Evolutionary conservation across 768 basidiomycete species (phyloP).

Genomic region (Dacryopinax spathularia): DNA sequence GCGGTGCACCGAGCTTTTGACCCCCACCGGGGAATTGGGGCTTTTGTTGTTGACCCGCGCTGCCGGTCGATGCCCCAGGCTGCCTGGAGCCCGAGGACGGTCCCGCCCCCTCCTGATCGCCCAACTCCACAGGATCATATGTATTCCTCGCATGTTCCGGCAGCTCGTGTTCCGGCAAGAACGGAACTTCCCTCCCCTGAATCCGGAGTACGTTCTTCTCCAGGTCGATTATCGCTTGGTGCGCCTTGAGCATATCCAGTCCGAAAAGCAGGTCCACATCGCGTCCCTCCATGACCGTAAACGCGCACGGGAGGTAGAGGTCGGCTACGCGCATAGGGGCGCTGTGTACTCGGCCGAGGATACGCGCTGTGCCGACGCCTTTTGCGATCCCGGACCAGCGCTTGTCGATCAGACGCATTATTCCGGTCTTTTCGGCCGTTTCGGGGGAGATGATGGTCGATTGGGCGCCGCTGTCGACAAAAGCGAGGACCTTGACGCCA

Average conservation of each 20-base stretch:
- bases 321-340: slow-evolving; percentile 83
- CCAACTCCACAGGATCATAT: slow-evolving; percentile 18
- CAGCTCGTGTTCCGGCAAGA: slow-evolving; percentile 88
- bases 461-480: slow-evolving; percentile 97
- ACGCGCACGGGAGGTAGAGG: slow-evolving; percentile 72
- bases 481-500: slow-evolving; percentile 77
- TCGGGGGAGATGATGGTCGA: slow-evolving; percentile 93
- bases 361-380: slow-evolving; percentile 88
- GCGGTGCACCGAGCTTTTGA: slow-evolving; percentile 39
- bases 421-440: slow-evolving; percentile 78
- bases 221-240: slow-evolving; percentile 92
- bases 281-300: slow-evolving; percentile 91
- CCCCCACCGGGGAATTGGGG: slow-evolving; percentile 56
- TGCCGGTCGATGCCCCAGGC: slow-evolving; percentile 13
- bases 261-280: slow-evolving; percentile 93
- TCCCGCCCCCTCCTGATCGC: slow-evolving; percentile 21
- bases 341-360: slow-evolving; percentile 85
- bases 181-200: slow-evolving; percentile 72
- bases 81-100: slow-evolving; percentile 11
- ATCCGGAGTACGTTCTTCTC: slow-evolving; percentile 83
- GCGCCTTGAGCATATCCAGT: slow-evolving; percentile 97
- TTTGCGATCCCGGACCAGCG: slow-evolving; percentile 79
- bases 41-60: slow-evolving; percentile 13
- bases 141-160: slow-evolving; percentile 57
- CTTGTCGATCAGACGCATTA: slow-evolving; percentile 86